Conservation (phyloP, 257 asterid species). For the Solanum gandarillasii region DNA sequence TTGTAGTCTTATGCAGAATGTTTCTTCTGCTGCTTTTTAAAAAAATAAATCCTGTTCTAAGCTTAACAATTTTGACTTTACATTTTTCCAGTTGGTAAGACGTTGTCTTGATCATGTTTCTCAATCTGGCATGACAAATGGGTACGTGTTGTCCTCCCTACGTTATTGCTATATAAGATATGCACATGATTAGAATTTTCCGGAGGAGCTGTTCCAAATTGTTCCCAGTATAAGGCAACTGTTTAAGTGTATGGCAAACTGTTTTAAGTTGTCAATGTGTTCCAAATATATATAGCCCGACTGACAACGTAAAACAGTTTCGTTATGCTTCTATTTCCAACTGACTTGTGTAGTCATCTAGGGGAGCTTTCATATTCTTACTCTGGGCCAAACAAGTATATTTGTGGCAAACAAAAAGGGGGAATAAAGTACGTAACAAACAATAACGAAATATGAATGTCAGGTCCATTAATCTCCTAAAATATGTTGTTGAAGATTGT, state of each 20-base stretch:
- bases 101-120: constrained; percentile 44
- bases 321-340: not conserved
- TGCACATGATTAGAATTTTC: not conserved
- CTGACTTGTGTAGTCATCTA: not conserved
- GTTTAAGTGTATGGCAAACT: not conserved
- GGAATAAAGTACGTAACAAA: too few relatives aligned
- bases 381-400: too few relatives aligned
- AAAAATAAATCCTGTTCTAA: not conserved
- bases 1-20: constrained; percentile 9
- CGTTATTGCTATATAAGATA: not conserved
- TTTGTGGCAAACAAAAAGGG: too few relatives aligned
- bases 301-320: not conserved
- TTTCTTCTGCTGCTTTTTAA: not conserved
- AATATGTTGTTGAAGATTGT: not conserved
- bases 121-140: constrained; percentile 38
- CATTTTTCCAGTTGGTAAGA: constrained; percentile 56
- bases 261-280: not conserved
- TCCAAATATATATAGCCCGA: not conserved
- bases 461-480: too few relatives aligned
- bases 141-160: constrained; percentile 30
- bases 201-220: not conserved
- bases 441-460: too few relatives aligned
- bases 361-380: too few relatives aligned
- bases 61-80: constrained; percentile 11
- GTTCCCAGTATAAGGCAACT: not conserved